Evolutionary conservation across 768 basidiomycete genomes (phyloP).

Genomic region (Dacryopinax spathularia): DNA sequence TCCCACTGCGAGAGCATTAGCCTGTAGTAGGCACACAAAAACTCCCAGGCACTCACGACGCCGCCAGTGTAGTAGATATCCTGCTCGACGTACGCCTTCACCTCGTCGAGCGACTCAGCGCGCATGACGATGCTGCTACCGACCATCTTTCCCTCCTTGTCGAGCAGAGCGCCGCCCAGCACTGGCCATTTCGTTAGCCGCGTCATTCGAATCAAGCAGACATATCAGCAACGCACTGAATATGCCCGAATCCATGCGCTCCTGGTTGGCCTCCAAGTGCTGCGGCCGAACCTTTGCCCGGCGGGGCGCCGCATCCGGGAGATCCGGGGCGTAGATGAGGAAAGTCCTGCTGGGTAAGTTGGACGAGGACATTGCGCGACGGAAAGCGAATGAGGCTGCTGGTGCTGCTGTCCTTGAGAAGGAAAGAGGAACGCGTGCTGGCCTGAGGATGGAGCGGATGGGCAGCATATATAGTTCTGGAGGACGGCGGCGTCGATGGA

Average conservation of each 20-base stretch:
- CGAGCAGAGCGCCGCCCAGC: constrained; percentile 3
- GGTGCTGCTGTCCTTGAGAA: too few relatives aligned
- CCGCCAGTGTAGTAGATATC: constrained; percentile 1
- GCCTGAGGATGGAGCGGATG: background rate
- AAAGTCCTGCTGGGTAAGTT: background rate
- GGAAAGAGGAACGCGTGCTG: too few relatives aligned
- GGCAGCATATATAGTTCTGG: background rate
- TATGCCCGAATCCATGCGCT: background rate
- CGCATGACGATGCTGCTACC: background rate
- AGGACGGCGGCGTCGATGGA: background rate
- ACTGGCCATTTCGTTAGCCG: background rate
- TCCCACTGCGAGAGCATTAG: background rate
- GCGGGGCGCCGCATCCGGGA: background rate
- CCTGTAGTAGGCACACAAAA: background rate
- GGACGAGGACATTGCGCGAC: background rate
- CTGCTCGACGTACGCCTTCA: background rate
- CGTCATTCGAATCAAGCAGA: background rate
- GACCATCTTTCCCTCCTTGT: constrained; percentile 5
- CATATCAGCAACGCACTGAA: background rate
- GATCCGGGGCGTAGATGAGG: constrained; percentile 3
- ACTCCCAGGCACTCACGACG: constrained; percentile 1
- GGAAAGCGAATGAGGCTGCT: background rate
- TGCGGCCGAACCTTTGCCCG: background rate
- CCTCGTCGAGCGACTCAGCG: constrained; percentile 3
- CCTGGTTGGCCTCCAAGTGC: background rate